phyloP scores from a whole-genome alignment of 176 grass and related monocot species.

The Juncus effusus region DNA sequence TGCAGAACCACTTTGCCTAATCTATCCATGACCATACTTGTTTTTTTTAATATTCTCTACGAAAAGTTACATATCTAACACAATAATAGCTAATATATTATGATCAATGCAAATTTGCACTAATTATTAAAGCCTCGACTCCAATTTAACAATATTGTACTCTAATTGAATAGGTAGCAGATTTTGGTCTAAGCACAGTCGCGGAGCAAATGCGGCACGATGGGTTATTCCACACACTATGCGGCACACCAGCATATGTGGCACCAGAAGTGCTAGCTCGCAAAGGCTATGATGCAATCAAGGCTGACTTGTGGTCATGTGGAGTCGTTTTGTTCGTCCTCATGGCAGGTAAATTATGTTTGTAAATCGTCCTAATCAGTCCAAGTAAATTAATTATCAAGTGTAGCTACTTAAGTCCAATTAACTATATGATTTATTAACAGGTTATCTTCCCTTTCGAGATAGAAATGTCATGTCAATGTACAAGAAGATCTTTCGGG shows the following conservation, averaged over 20 bases:
- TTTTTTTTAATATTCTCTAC: too few relatives aligned
- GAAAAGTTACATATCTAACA: too few relatives aligned
- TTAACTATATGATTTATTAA: background rate
- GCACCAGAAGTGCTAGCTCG: conserved; percentile 41
- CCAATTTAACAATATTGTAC: background rate
- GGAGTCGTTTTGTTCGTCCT: conserved; percentile 54
- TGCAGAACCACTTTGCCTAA: too few relatives aligned
- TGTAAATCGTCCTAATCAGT: background rate
- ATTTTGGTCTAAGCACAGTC: conserved; percentile 56
- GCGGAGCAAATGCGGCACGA: conserved; percentile 37
- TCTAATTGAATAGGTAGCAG: conserved; percentile 34
- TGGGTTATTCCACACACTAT: conserved; percentile 49
- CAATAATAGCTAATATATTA: too few relatives aligned
- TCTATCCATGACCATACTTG: too few relatives aligned
- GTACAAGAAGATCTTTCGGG: conserved; percentile 35
- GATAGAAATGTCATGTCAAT: conserved; percentile 23
- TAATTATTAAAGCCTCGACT: too few relatives aligned
- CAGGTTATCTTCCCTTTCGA: conserved; percentile 39
- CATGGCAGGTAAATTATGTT: conserved; percentile 17
- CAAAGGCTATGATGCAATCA: conserved; percentile 45
- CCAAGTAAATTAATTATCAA: too few relatives aligned
- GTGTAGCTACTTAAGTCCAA: too few relatives aligned
- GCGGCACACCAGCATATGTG: conserved; percentile 40
- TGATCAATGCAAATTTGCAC: too few relatives aligned
- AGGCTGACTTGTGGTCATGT: conserved; percentile 54